These are phyloP conservation scores for Mycena vulgaris DNA, from an alignment of 768 basidiomycete genomes.

Conservation along the genomic window DNA sequence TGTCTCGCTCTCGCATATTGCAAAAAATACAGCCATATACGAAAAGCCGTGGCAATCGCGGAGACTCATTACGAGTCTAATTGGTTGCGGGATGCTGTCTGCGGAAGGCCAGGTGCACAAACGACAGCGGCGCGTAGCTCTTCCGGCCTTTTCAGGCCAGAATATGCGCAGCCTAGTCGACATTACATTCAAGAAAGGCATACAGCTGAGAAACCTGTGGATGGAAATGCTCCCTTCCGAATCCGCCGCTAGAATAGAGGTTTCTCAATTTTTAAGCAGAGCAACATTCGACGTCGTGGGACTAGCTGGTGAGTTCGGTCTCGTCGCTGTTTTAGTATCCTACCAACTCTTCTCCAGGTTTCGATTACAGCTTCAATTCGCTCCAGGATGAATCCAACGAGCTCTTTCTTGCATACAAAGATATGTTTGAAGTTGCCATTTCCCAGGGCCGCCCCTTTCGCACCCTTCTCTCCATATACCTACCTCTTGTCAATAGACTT, in stretches of 20 bases:
- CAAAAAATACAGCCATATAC: constrained; percentile 80
- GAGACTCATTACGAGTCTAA: constrained; percentile 78
- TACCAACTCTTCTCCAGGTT: constrained; percentile 62
- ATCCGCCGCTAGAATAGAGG: constrained; percentile 68
- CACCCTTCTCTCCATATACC: constrained; percentile 68
- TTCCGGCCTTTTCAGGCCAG: constrained; percentile 86
- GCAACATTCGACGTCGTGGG: constrained; percentile 95
- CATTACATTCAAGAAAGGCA: constrained; percentile 78
- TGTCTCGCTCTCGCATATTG: constrained; percentile 77
- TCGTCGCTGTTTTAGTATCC: background rate
- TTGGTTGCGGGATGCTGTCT: constrained; percentile 88
- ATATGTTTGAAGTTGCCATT: constrained; percentile 86
- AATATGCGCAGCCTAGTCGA: constrained; percentile 82
- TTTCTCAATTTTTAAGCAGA: constrained; percentile 86
- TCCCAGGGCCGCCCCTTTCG: constrained; percentile 66
- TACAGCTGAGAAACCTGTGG: constrained; percentile 76
- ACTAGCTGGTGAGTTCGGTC: constrained; percentile 72
- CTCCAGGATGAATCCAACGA: constrained; percentile 86
- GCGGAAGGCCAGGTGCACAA: constrained; percentile 86
- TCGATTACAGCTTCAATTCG: constrained; percentile 90
- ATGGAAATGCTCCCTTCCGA: constrained; percentile 55
- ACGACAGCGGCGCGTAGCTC: constrained; percentile 83
- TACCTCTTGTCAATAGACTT: constrained; percentile 67
- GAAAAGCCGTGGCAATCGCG: constrained; percentile 91
- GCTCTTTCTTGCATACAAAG: constrained; percentile 84